Evolutionary conservation across 768 basidiomycete genomes (phyloP), one percentile per base, ranked within the genome.

Genomic region (Udeniomyces megalosporus): DNA sequence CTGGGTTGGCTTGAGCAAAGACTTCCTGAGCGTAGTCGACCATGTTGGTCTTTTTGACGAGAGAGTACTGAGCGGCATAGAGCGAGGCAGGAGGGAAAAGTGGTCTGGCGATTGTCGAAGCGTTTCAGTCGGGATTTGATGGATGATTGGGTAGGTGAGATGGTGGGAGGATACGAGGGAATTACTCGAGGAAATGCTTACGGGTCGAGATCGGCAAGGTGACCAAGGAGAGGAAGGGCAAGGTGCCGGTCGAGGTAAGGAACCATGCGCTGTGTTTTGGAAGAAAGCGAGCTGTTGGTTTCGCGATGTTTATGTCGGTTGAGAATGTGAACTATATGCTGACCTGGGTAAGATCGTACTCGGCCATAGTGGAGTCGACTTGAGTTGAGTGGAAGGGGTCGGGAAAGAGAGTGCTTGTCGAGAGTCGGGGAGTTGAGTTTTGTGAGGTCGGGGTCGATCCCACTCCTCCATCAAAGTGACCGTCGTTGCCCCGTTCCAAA

Each of bases 1-100:
- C 83, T 0, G 86, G 84, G 67, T 89, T 76, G 54, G 90, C 75
- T 75, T 88, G 82, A 68, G 84, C 76, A 69, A 88, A 89, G 68
- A 96, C 75, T 67, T 79, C 80, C 64, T 84, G 81, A 28, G 88
- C 84, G 70, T 93, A 99, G 74, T 93, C 92, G 62, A 93, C 84
- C 92, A 97, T 96, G 74, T 99, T 96, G 50, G 95, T 99, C 66
- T 84, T 88, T 72, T 89, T 93, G 60, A 90, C 88, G 58, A 97
- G 84, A 70, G 96, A 91, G 85, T 95, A 93, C 76, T 96, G 93
- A 42, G 95, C 93, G 45, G 82, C 77, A 62, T 83, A 82, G 61
- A 97, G 80, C 68, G 97, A 82, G 46, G 86, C 79, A 24, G 79
- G 77, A 1, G 88, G 79, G 74, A 91, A 96, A 45, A 86, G 75